Evolutionary conservation across 495 filamentous ascomycete genomes (phyloP).

Genomic region (Choiromyces venosus): DNA sequence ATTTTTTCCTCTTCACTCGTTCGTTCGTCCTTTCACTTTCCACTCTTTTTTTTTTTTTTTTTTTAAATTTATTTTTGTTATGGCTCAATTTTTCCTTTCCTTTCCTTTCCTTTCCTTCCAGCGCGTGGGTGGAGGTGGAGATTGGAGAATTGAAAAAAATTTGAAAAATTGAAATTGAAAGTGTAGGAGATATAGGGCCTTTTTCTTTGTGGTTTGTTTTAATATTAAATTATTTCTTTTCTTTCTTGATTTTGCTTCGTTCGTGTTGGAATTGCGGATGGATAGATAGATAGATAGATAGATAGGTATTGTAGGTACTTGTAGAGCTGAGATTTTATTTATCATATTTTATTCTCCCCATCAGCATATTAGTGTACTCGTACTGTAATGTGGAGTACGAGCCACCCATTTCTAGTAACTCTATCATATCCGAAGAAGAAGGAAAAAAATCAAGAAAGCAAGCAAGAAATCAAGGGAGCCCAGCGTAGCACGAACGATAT

Average conservation of each 20-base stretch:
- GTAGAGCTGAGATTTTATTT: conserved; percentile 10
- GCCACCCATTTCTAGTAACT: conserved; percentile 25
- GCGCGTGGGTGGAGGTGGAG: conserved; percentile 19
- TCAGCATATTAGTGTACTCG: too few relatives aligned
- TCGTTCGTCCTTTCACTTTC: conserved; percentile 4
- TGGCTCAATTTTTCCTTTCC: too few relatives aligned
- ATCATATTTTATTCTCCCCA: too few relatives aligned
- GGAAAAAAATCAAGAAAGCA: too few relatives aligned
- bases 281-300: background rate
- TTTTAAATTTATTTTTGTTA: background rate
- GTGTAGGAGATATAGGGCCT: background rate
- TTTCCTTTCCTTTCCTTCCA: conserved; percentile 17
- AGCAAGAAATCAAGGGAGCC: too few relatives aligned
- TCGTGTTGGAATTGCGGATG: background rate
- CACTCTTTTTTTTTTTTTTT: conserved; percentile 15
- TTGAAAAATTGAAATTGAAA: background rate
- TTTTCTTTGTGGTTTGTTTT: too few relatives aligned
- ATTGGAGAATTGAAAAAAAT: conserved; percentile 20
- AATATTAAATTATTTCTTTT: background rate
- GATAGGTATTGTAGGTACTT: too few relatives aligned
- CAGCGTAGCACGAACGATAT: too few relatives aligned
- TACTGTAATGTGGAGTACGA: too few relatives aligned
- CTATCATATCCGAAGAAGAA: too few relatives aligned
- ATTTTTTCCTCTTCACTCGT: conserved; percentile 5
- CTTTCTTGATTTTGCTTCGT: background rate